Evolutionary conservation across 257 asterid genomes (phyloP).

Genomic region (Craterostigma plantagineum): DNA sequence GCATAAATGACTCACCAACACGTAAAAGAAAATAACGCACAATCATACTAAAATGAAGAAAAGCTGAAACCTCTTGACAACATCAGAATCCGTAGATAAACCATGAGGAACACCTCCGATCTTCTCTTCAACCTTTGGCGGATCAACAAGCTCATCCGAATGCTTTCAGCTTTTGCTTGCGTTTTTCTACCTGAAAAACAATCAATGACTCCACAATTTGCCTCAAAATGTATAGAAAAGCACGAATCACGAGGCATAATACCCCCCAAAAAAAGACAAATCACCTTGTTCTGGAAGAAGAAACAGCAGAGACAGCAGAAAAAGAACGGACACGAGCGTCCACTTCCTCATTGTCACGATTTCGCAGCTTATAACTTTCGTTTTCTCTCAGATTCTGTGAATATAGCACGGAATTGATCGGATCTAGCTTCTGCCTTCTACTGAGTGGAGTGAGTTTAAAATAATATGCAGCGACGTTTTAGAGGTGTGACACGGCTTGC

Average conservation of each 20-base stretch:
- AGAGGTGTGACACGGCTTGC: background rate
- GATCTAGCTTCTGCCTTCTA: constrained; percentile 3
- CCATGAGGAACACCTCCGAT: constrained; percentile 71
- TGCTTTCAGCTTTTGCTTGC: constrained; percentile 65
- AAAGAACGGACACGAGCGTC: constrained; percentile 53
- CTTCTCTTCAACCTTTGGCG: constrained; percentile 79
- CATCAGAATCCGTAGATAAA: constrained; percentile 82
- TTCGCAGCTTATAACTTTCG: background rate
- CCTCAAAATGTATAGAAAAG: background rate
- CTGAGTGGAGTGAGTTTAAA: constrained; percentile 5
- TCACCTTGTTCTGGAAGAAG: constrained; percentile 80
- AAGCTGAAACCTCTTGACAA: constrained; percentile 43
- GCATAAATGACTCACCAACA: background rate
- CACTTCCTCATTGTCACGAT: constrained; percentile 55
- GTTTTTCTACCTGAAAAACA: constrained; percentile 37
- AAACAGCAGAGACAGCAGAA: constrained; percentile 46
- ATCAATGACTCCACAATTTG: background rate
- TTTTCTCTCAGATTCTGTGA: background rate
- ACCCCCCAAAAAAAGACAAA: background rate
- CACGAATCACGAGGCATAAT: background rate
- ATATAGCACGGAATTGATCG: background rate
- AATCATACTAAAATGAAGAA: background rate
- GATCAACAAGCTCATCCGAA: constrained; percentile 49
- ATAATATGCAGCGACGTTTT: constrained; percentile 5
- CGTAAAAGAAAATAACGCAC: background rate